These are phyloP conservation scores for Microsporum canis DNA, from an alignment of 2,329 filamentous ascomycete species.

Conservation along the genomic window DNA sequence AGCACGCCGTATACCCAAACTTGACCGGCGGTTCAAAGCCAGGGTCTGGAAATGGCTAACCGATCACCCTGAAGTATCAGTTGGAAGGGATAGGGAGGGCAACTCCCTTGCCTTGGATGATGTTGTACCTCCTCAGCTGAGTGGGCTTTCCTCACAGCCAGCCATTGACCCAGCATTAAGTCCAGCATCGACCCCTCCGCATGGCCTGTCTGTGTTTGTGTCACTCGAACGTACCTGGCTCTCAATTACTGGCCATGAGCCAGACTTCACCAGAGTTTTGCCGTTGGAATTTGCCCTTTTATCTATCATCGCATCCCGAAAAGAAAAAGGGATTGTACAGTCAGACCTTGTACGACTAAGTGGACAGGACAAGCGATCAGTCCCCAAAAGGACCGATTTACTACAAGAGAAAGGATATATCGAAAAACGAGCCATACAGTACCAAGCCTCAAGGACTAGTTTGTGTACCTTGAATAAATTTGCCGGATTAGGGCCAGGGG, in stretches of 20 bases:
- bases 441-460: slow-evolving; percentile 43
- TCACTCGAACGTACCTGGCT: slow-evolving; percentile 49
- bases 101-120: slow-evolving; percentile 33
- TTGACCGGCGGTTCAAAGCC: slow-evolving; percentile 43
- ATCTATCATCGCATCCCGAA: slow-evolving; percentile 47
- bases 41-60: slow-evolving; percentile 49
- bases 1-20: slow-evolving; percentile 11
- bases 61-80: slow-evolving; percentile 44
- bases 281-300: slow-evolving; percentile 46
- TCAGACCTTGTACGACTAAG: slow-evolving; percentile 44
- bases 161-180: background rate
- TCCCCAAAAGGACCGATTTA: slow-evolving; percentile 49
- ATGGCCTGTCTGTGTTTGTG: slow-evolving; percentile 36
- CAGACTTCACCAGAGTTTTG: slow-evolving; percentile 44
- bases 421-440: slow-evolving; percentile 42
- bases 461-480: slow-evolving; percentile 45
- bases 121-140: slow-evolving; percentile 18
- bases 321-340: slow-evolving; percentile 46
- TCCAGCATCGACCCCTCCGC: background rate
- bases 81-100: slow-evolving; percentile 34
- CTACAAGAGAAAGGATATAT: slow-evolving; percentile 51
- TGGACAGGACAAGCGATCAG: slow-evolving; percentile 54
- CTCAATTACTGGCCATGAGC: slow-evolving; percentile 48
- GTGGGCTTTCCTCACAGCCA: slow-evolving; percentile 7
- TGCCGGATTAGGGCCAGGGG: slow-evolving; percentile 12